Evolutionary conservation across 2,329 filamentous ascomycete species (phyloP), one percentile per base, ranked within the genome.

Genomic region (Sporothrix mexicana): DNA sequence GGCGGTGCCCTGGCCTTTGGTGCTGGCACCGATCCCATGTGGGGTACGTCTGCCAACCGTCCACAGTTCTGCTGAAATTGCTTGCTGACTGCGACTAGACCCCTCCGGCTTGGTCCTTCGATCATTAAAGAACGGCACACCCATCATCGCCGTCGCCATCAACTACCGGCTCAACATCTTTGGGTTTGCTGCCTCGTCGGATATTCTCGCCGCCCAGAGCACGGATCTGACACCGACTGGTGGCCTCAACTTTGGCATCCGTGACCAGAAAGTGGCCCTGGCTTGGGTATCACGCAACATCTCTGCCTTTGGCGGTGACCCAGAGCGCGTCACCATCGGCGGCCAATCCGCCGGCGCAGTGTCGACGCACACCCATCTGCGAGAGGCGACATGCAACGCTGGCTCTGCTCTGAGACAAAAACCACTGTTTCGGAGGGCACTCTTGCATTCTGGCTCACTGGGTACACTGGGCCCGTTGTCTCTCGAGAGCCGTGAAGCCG

Each of bases 201-300:
- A 73, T 59, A 53, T 73, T 13, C 23, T 73, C 2, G 61, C 10
- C 20, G 57, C 25, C 25, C 69, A 71, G 23, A 43, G 36, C 13
- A 30, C 69, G 23, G 51, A 53, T 8, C 45, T 43, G 2, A 20
- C 12, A 3, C 7, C 51, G 4, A 53, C 57, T 4, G 20, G 36
- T 12, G 67, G 72, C 41, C 67, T 73, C 36, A 90, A 90, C 74
- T 80, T 86, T 13, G 88, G 88, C 0, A 78, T 88, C 12, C 82
- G 82, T 57, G 86, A 88, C 73, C 85, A 87, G 76, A 80, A 82
- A 25, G 75, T 84, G 4, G 81, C 83, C 0, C 78, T 88, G 6
- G 78, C 83, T 69, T 88, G 86, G 86, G 81, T 88, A 2, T 81
- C 84, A 55, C 83, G 86, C 68, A 87, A 88, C 75, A 86, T 88